Percentiles rank a stretch among this genome's conserved stretches.
Evolutionary conservation across 2,329 filamentous ascomycete genomes (phyloP).

Genomic region (Fusarium sp.): DNA sequence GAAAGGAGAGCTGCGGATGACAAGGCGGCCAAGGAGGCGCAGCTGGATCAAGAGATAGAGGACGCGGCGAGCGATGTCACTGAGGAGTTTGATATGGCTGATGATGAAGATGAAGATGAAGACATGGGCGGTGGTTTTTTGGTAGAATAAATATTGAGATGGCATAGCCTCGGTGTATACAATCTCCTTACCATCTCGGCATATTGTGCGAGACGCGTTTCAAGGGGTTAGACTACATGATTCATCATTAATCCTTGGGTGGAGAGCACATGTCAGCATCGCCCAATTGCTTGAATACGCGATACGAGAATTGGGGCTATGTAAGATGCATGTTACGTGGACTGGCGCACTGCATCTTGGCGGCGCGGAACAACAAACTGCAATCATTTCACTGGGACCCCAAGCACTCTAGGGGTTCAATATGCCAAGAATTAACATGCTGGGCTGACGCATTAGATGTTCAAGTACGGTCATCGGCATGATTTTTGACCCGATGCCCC

Average conservation of each 20-base stretch:
- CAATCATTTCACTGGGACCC: no score
- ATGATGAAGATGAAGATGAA: conserved; percentile 53
- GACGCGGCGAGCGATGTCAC: conserved; percentile 55
- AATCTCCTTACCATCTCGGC: no score
- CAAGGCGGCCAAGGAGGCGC: conserved; percentile 52
- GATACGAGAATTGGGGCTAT: conserved; percentile 9
- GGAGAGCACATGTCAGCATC: no score
- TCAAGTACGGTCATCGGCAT: conserved; percentile 11
- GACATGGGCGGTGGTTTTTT: conserved; percentile 60
- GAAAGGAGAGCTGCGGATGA: conserved; percentile 56
- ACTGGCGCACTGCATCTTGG: neutral
- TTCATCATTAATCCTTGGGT: neutral
- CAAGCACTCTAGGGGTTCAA: neutral
- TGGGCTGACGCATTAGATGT: conserved; percentile 17
- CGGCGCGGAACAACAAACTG: neutral
- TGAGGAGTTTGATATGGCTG: conserved; percentile 57
- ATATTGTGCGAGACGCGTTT: neutral
- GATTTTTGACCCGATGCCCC: conserved; percentile 25
- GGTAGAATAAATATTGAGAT: conserved; percentile 46
- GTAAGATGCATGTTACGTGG: neutral
- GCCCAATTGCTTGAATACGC: neutral
- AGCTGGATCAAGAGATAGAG: conserved; percentile 51
- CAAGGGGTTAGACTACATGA: neutral
- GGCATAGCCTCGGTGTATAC: no score
- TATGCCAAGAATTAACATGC: conserved; percentile 12